Conservation (phyloP, 495 filamentous ascomycete genomes). For the Aspergillus taichungensis region DNA sequence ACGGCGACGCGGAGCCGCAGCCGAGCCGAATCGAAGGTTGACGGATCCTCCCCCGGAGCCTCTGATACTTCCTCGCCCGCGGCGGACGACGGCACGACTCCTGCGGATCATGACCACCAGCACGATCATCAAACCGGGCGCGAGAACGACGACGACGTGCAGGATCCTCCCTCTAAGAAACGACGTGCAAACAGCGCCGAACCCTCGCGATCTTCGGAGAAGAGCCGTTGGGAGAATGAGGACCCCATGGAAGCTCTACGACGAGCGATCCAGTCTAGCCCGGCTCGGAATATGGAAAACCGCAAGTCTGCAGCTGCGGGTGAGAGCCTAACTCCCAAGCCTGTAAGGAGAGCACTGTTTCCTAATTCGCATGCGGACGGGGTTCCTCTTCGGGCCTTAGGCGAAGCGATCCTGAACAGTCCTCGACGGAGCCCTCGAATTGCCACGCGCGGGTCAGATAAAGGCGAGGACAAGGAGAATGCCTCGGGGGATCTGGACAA, state of each 20-base stretch:
- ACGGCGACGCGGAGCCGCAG: conserved; percentile 25
- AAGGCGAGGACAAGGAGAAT: conserved; percentile 44
- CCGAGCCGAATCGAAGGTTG: conserved; percentile 19
- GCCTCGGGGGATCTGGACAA: conserved; percentile 41
- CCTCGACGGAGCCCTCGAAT: conserved; percentile 41
- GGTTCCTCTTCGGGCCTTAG: conserved; percentile 46
- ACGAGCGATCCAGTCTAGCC: conserved; percentile 63
- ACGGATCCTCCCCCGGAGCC: conserved; percentile 33
- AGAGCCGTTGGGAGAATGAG: conserved; percentile 37
- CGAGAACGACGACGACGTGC: conserved; percentile 18
- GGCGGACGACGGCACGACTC: conserved; percentile 29
- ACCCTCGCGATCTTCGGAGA: conserved; percentile 24
- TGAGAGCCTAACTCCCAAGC: conserved; percentile 46
- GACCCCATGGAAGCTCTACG: conserved; percentile 50
- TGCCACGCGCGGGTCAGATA: conserved; percentile 24
- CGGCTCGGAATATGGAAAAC: conserved; percentile 53
- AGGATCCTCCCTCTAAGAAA: conserved; percentile 26
- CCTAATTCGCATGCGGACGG: conserved; percentile 49
- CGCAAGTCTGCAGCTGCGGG: conserved; percentile 57
- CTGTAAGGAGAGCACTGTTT: conserved; percentile 72
- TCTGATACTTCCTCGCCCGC: conserved; percentile 36
- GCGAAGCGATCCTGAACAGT: conserved; percentile 48
- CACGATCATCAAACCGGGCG: conserved; percentile 13
- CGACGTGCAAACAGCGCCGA: conserved; percentile 36
- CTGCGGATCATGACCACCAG: conserved; percentile 22